Conservation (phyloP, 805 yeast genomes). For the Ascoidea rubescens region DNA sequence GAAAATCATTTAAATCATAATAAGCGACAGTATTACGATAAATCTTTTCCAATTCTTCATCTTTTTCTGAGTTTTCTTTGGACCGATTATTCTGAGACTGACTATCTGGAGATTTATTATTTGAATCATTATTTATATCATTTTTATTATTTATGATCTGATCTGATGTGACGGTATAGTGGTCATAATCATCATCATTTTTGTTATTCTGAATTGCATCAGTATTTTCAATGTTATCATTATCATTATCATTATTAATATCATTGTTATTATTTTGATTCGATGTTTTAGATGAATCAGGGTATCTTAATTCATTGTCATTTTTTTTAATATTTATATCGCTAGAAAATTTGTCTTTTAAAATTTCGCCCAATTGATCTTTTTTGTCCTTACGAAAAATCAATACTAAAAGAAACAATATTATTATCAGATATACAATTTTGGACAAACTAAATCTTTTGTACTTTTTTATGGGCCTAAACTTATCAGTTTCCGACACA, state of each 20-base stretch:
- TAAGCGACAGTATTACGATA: conserved; percentile 36
- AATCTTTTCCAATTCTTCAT: conserved; percentile 23
- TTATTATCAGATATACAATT: no score
- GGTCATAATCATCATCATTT: not conserved
- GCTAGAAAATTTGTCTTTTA: not conserved
- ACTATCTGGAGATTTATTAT: not conserved
- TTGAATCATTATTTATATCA: no score
- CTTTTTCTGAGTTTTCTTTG: conserved; percentile 3
- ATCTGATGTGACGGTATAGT: not conserved
- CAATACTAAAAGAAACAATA: no score
- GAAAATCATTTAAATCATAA: conserved; percentile 47
- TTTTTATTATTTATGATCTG: no score
- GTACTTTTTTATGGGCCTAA: not conserved
- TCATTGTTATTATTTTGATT: no score
- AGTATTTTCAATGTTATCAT: no score
- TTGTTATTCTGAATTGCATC: no score
- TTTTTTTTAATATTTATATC: not conserved
- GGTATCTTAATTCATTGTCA: not conserved
- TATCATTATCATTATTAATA: no score
- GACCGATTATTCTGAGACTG: not conserved
- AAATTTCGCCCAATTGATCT: no score
- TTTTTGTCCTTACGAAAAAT: no score
- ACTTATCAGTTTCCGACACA: not conserved
- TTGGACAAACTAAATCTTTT: not conserved
- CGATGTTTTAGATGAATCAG: not conserved